phyloP scores from a whole-genome alignment of 2,329 filamentous ascomycete species.

The Kalaharituber pfeilii region DNA sequence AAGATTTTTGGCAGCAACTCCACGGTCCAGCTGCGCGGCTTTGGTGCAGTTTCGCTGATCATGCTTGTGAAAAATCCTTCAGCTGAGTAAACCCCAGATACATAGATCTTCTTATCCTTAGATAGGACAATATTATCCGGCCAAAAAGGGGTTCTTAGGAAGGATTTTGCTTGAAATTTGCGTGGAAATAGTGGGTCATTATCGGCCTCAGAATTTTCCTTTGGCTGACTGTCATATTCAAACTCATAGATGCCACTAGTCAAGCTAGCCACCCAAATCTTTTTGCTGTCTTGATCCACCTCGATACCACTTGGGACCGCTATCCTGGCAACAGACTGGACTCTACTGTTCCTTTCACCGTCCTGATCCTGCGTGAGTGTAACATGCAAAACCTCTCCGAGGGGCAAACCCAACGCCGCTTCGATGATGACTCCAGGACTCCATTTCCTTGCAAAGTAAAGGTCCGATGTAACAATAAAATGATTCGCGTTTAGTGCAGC shows the following conservation, averaged over 20 bases:
- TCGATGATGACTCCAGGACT: slow-evolving; percentile 8
- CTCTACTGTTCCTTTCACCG: neutral
- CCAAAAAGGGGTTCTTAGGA: slow-evolving; percentile 11
- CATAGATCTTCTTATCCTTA: slow-evolving; percentile 5
- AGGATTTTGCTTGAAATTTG: slow-evolving; percentile 1
- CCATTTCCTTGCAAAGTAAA: slow-evolving; percentile 12
- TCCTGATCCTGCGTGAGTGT: neutral
- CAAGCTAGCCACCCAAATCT: slow-evolving; percentile 5
- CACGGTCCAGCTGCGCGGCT: slow-evolving; percentile 7
- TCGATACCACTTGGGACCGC: slow-evolving; percentile 13
- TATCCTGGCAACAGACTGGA: slow-evolving; percentile 5
- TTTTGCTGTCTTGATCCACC: slow-evolving; percentile 3
- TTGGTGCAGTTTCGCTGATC: slow-evolving; percentile 1
- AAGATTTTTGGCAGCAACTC: slow-evolving; percentile 10
- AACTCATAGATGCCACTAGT: slow-evolving; percentile 14
- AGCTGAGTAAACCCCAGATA: slow-evolving; percentile 3
- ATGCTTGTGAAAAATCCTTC: slow-evolving; percentile 5
- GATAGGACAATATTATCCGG: slow-evolving; percentile 12
- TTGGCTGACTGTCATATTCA: neutral
- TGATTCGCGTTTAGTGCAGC: slow-evolving; percentile 7
- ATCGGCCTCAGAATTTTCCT: neutral
- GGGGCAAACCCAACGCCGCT: slow-evolving; percentile 8
- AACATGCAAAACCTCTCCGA: slow-evolving; percentile 11
- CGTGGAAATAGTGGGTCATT: slow-evolving; percentile 5
- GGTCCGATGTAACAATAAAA: slow-evolving; percentile 15